Evolutionary conservation across 306 rosid genomes (phyloP).

Genomic region (Vicia sativa): DNA sequence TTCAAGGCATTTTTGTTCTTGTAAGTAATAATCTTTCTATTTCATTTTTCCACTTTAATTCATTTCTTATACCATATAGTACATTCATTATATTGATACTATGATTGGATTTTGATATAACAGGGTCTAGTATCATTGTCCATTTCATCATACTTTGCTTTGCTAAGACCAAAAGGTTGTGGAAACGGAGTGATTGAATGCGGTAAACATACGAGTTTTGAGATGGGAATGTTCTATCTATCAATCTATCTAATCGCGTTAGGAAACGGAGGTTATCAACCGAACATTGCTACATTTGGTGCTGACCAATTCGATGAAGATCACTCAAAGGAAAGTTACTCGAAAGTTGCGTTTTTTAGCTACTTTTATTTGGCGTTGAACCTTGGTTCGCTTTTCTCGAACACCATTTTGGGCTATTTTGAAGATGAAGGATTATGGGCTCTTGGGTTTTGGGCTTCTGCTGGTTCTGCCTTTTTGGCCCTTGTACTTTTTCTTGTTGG

Average conservation of each 20-base stretch:
- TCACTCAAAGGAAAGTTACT: conserved; percentile 48
- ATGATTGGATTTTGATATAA: conserved; percentile 25
- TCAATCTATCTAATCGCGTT: conserved; percentile 67
- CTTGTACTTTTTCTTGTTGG: conserved; percentile 49
- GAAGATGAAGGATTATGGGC: conserved; percentile 67
- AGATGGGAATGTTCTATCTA: conserved; percentile 52
- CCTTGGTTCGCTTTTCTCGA: conserved; percentile 68
- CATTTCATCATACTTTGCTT: conserved; percentile 62
- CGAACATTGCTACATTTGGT: conserved; percentile 64
- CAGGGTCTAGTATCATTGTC: conserved; percentile 81
- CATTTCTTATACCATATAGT: neutral
- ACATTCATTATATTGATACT: no score
- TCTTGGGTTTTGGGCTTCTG: conserved; percentile 57
- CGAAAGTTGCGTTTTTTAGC: conserved; percentile 59
- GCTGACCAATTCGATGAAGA: conserved; percentile 68
- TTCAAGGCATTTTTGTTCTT: conserved; percentile 66
- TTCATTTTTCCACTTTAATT: conserved; percentile 1
- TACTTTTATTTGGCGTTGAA: conserved; percentile 67
- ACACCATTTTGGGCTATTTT: conserved; percentile 62
- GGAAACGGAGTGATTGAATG: conserved; percentile 54
- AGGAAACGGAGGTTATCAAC: conserved; percentile 70
- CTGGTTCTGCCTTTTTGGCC: conserved; percentile 57
- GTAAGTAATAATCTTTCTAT: conserved; percentile 48
- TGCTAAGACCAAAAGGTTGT: conserved; percentile 82
- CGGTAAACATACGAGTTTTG: conserved; percentile 44